Evolutionary conservation across 192 early-diverging fungal genomes (phyloP), one percentile per base, ranked within the genome.

Genomic region (Backusella morwellensis): DNA sequence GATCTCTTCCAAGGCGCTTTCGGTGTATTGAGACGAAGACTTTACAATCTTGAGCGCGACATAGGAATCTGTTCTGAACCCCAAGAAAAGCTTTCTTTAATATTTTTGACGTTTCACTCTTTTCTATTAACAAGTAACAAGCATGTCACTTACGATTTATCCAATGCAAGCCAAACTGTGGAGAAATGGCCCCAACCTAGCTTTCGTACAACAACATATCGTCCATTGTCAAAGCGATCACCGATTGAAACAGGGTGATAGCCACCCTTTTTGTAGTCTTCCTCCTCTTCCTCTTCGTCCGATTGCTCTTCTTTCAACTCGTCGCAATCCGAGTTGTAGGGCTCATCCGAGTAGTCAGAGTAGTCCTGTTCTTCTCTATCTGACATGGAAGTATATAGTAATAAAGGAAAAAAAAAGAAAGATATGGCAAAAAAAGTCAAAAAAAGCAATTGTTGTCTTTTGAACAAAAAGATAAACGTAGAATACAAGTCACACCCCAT

Each of bases 121-220:
- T 11, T 9, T 59, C 11, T 26, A 12, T 59, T 59, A 11, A 2
- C 8, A 59, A 59, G 17, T 47, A 70, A 66, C 11, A 52, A 6
- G 19, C 17, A 36, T 14, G 56, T 44, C 15, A 70, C 86, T 72
- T 85, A 91, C 88, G 87, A 80, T 74, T 78, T 83, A 82, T 98
- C 97, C 70, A 88, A 86, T 32, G 93, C 94, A 66, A 99, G 89
- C 97, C 97, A 99, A 19, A 99, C 97, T 0, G 97, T 99, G n/a
- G 95, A 97, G 74, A 99, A 99, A 75, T 97, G 96, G 23, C 97
- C 97, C 96, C 96, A 99, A 23, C 97, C 97, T 35, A 99, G 88
- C 80, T 99, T 99, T 75, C 93, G 89, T 42, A 97, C 77, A n/a
- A 97, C 86, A 21, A 84, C 82, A 85, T 99, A 99, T n/a, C 93